Conservation (phyloP, 2,329 filamentous ascomycete species). For the Penicillium palitans region DNA sequence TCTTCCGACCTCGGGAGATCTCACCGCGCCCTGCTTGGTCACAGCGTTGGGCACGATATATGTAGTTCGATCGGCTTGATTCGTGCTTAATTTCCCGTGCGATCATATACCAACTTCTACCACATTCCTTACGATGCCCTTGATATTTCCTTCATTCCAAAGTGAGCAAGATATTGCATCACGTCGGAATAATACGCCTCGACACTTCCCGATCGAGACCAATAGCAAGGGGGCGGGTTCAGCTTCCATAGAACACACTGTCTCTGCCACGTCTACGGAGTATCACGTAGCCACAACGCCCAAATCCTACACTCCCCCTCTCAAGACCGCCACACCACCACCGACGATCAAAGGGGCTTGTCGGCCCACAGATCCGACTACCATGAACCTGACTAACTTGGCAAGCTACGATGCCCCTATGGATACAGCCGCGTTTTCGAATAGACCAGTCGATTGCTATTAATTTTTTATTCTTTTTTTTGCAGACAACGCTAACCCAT, state of each 20-base stretch:
- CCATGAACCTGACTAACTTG: not conserved
- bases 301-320: not conserved
- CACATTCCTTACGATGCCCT: not conserved
- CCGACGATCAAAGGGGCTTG: slow-evolving; percentile 3
- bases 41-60: not conserved
- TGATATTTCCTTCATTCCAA: slow-evolving; percentile 1
- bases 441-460: slow-evolving; percentile 7
- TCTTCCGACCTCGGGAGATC: not conserved
- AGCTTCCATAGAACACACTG: not conserved
- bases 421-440: slow-evolving; percentile 2
- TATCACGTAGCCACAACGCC: not conserved
- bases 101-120: not conserved
- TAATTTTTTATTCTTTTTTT: not conserved
- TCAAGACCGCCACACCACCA: slow-evolving; percentile 4
- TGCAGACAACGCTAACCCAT: slow-evolving; percentile 1
- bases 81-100: not conserved
- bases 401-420: not conserved
- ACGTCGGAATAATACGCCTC: not conserved
- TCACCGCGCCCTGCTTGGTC: not conserved
- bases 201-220: not conserved
- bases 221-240: slow-evolving; percentile 2
- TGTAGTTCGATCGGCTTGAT: not conserved
- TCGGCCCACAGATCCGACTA: slow-evolving; percentile 6
- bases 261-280: not conserved
- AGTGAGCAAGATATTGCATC: slow-evolving; percentile 9